Percentiles rank a stretch among this genome's conserved stretches.
Conservation (phyloP, 768 basidiomycete genomes). For the Rhodotorula paludigena region DNA sequence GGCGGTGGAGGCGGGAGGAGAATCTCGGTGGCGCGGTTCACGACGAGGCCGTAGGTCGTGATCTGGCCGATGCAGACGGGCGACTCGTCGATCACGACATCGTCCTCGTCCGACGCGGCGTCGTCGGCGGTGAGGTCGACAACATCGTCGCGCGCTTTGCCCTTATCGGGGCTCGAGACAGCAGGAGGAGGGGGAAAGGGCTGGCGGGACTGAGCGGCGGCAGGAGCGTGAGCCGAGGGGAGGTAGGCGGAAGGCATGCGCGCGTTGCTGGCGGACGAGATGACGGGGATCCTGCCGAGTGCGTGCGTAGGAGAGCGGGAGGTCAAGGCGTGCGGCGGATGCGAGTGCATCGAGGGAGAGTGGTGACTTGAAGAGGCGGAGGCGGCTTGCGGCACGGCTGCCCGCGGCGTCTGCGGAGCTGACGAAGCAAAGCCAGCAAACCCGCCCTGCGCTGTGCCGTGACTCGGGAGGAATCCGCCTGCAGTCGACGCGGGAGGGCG, state of each 20-base stretch:
- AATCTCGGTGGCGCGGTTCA: conserved; percentile 74
- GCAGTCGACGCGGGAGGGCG: not conserved
- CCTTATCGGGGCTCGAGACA: conserved; percentile 2
- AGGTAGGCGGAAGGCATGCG: conserved; percentile 7
- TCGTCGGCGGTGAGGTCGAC: not conserved
- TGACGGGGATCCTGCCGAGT: conserved; percentile 25
- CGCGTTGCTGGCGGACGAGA: conserved; percentile 13
- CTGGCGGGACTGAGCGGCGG: not conserved
- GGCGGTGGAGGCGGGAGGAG: conserved; percentile 49
- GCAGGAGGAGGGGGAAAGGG: too few relatives aligned
- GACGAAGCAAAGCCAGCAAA: too few relatives aligned
- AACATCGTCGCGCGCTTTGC: not conserved
- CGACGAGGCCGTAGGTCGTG: conserved; percentile 71
- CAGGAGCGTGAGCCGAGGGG: not conserved
- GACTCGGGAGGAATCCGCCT: too few relatives aligned
- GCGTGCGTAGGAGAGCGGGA: not conserved
- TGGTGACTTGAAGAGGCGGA: too few relatives aligned
- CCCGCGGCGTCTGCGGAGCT: too few relatives aligned
- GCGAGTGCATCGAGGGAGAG: too few relatives aligned
- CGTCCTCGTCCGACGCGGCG: conserved; percentile 17
- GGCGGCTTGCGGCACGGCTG: too few relatives aligned
- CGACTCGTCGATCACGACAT: conserved; percentile 28
- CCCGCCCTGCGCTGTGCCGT: too few relatives aligned
- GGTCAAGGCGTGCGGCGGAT: not conserved
- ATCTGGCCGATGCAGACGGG: conserved; percentile 78